Base-by-base conservation (phyloP, 148 eudicot species). In the Cornus kousa region DNA sequence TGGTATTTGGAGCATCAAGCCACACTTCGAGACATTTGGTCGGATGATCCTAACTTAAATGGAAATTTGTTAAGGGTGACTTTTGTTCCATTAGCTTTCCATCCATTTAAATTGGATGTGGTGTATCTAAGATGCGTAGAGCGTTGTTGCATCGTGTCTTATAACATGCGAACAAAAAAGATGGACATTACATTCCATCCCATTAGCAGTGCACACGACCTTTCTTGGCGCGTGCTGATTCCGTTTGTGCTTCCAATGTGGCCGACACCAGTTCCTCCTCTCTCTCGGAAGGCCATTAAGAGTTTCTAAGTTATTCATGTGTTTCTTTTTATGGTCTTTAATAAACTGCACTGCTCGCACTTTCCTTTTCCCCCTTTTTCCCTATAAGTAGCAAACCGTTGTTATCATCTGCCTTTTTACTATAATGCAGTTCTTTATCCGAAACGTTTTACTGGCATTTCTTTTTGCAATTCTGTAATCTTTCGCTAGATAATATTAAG, bases 221-320 rank as follows among this genome's bases (percentile, higher is more conserved):
- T 79, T 31, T 79, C 76, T 72, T 79, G 76, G 81, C 81, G 71
- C 9, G 66, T 79, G 76, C 71, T 79, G 81, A 24, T 72, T 24
- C 81, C 81, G 22, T 71, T 72, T 79, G 76, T 79, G 76, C 70
- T 79, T 22, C 81, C 81, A 3, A 66, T 73, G 65, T 79, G 81
- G 81, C 81, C 81, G 6, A 46, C 81, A 64, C 81, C 81, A 8
- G 70, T 79, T 79, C 76, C 81, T 9, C 22, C 5, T 28, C 65
- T 46, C 23, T 2, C 72, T 57, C 64, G 43, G 65, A 72, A 32
- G 71, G 64, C 31, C 5, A 35, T 31, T 3, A 79, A 46, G 74
- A 64, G 62, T 70, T 37, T 46, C 50, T 37, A 70, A 17, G 19
- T 35, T 37, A 16, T 70, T 23, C 24, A 70, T 70, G 4, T 70